Percentiles rank a stretch among this genome's conserved stretches.
Evolutionary conservation across 495 filamentous ascomycete genomes (phyloP).

Genomic region (Penicillium simplicissimum): DNA sequence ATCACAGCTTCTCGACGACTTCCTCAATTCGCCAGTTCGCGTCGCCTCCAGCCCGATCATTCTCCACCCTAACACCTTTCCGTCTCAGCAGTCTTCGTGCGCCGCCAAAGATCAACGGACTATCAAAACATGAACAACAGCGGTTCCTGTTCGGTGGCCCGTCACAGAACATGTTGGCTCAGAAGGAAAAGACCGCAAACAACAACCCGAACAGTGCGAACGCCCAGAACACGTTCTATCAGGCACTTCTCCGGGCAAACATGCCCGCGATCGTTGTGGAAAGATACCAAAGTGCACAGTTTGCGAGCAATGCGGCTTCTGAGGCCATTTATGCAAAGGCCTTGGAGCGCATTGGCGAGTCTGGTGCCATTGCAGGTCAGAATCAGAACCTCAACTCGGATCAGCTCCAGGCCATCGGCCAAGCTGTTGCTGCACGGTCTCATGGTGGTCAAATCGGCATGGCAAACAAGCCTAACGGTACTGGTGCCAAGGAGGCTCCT

Average conservation of each 20-base stretch:
- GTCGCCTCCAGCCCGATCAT: conserved; percentile 32
- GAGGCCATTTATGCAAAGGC: conserved; percentile 76
- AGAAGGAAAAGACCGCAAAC: conserved; percentile 86
- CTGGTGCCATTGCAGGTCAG: conserved; percentile 35
- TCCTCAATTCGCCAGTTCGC: conserved; percentile 18
- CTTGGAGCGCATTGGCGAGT: conserved; percentile 62
- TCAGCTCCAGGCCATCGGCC: conserved; percentile 80
- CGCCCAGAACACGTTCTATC: conserved; percentile 91
- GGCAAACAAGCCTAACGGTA: conserved; percentile 48
- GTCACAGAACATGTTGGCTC: conserved; percentile 61
- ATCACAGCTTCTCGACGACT: conserved; percentile 21
- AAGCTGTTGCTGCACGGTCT: conserved; percentile 78
- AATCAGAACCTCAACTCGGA: conserved; percentile 52
- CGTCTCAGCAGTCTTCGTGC: conserved; percentile 27
- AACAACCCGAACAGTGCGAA: conserved; percentile 82
- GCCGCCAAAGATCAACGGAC: conserved; percentile 21
- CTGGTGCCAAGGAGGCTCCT: conserved; percentile 74
- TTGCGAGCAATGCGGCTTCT: conserved; percentile 71
- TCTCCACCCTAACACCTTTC: conserved; percentile 41
- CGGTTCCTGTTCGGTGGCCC: conserved; percentile 57
- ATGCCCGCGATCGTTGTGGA: conserved; percentile 92
- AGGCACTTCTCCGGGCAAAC: conserved; percentile 83
- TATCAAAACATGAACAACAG: conserved; percentile 40
- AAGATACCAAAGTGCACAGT: conserved; percentile 80
- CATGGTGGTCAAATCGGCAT: conserved; percentile 62